Evolutionary conservation across 2,329 filamentous ascomycete genomes (phyloP).

Genomic region (Colletotrichum filicis): DNA sequence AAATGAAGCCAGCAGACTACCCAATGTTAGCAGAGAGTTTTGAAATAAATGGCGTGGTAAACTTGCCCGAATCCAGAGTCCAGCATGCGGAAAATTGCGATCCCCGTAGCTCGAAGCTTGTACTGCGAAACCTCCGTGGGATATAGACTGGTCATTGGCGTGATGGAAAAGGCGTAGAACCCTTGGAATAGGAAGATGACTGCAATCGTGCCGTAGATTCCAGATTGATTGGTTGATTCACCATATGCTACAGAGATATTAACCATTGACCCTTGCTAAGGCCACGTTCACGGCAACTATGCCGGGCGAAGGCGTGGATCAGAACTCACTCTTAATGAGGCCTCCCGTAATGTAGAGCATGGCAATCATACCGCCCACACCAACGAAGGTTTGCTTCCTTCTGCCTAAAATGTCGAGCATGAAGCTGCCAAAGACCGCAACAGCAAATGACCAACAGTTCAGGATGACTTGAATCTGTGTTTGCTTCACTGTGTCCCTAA

Average conservation of each 20-base stretch:
- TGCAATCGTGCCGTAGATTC: constrained; percentile 52
- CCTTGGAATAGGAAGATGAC: constrained; percentile 48
- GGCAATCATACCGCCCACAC: constrained; percentile 39
- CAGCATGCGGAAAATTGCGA: constrained; percentile 44
- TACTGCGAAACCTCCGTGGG: constrained; percentile 46
- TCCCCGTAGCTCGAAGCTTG: constrained; percentile 44
- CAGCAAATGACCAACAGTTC: constrained; percentile 48
- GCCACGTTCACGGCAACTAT: neutral
- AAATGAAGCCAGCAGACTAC: constrained; percentile 41
- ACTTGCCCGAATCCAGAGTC: constrained; percentile 43
- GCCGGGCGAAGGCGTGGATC: neutral
- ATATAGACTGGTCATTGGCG: constrained; percentile 47
- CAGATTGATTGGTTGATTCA: constrained; percentile 38
- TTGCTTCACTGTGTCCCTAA: constrained; percentile 40
- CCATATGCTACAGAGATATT: constrained; percentile 43
- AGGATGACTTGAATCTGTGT: constrained; percentile 47
- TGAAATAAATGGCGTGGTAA: neutral
- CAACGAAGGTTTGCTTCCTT: constrained; percentile 42
- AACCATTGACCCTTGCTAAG: constrained; percentile 41
- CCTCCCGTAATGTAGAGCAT: constrained; percentile 40
- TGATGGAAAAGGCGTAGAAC: constrained; percentile 46
- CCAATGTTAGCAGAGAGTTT: neutral
- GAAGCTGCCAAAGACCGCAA: constrained; percentile 46
- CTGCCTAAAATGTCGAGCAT: constrained; percentile 47
- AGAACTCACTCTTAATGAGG: constrained; percentile 39